phyloP scores from a whole-genome alignment of 176 grass and related monocot species.

The Neostapfia colusana region DNA sequence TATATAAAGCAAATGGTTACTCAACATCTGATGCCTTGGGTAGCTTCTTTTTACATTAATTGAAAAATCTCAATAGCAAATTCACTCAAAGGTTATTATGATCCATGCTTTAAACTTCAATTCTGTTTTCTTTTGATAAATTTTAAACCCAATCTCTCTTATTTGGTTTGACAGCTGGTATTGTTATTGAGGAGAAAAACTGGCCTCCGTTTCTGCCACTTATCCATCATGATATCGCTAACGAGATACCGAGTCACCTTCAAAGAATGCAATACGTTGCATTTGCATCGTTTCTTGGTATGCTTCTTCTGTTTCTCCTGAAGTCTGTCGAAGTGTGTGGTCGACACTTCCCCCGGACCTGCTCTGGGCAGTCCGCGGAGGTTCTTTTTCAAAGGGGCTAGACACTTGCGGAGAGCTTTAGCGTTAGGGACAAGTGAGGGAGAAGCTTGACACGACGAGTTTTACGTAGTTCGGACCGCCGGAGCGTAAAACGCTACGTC shows the following conservation, averaged over 20 bases:
- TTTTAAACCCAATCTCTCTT: slow-evolving; percentile 24
- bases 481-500: no score
- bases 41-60: background rate
- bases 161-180: slow-evolving; percentile 62
- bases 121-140: background rate
- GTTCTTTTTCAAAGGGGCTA: no score
- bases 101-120: background rate
- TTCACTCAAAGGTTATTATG: background rate
- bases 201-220: slow-evolving; percentile 96
- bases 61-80: background rate
- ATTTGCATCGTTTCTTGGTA: slow-evolving; percentile 94
- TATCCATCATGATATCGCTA: slow-evolving; percentile 94
- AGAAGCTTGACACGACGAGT: no score
- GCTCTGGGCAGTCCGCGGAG: no score
- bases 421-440: no score
- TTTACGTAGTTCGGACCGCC: no score
- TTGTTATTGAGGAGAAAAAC: slow-evolving; percentile 94
- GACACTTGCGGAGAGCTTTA: no score
- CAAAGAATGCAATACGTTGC: slow-evolving; percentile 92
- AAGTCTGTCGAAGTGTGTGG: no score
- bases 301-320: slow-evolving; percentile 22
- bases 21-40: background rate
- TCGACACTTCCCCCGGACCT: no score
- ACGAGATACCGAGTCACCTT: slow-evolving; percentile 91
- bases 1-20: background rate